Evolutionary conservation across 2,329 filamentous ascomycete species (phyloP).

Genomic region (Aurifilum marmelostoma): DNA sequence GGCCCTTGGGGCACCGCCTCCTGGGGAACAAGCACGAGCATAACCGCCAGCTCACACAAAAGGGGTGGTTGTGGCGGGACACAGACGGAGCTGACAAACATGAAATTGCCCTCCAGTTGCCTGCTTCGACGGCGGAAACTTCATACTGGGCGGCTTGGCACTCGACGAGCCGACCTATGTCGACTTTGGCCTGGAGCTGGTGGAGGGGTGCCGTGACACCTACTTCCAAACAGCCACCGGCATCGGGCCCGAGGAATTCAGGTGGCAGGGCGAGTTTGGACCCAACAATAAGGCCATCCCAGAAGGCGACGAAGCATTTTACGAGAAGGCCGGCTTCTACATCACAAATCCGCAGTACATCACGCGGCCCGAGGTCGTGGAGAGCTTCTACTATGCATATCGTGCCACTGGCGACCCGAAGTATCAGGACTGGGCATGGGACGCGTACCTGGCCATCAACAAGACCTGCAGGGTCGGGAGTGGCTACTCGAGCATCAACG

Average conservation of each 20-base stretch:
- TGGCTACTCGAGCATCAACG: slow-evolving; percentile 66
- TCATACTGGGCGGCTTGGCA: slow-evolving; percentile 78
- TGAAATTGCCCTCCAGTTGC: slow-evolving; percentile 61
- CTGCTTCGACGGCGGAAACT: slow-evolving; percentile 84
- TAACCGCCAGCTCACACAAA: background rate
- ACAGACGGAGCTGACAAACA: slow-evolving; percentile 34
- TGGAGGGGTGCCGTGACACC: slow-evolving; percentile 73
- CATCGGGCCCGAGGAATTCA: slow-evolving; percentile 77
- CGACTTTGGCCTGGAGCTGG: slow-evolving; percentile 73
- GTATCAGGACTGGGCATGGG: slow-evolving; percentile 86
- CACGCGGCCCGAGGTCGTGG: slow-evolving; percentile 79
- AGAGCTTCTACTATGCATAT: slow-evolving; percentile 87
- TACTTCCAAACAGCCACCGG: slow-evolving; percentile 70
- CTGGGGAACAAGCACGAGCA: background rate
- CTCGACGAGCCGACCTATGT: slow-evolving; percentile 69
- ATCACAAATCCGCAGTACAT: slow-evolving; percentile 64
- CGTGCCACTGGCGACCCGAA: slow-evolving; percentile 73
- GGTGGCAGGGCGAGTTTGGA: slow-evolving; percentile 56
- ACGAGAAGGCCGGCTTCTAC: slow-evolving; percentile 71
- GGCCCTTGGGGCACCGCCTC: background rate
- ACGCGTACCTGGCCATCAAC: slow-evolving; percentile 72
- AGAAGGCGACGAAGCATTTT: slow-evolving; percentile 59
- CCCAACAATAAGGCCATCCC: slow-evolving; percentile 46
- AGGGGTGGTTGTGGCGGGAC: background rate
- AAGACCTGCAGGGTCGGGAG: slow-evolving; percentile 63